A percentile compares a stretch with the other conserved stretches of the same genome.
phyloP scores from a whole-genome alignment of 805 yeast species.

The Metschnikowia cerradonensis region DNA sequence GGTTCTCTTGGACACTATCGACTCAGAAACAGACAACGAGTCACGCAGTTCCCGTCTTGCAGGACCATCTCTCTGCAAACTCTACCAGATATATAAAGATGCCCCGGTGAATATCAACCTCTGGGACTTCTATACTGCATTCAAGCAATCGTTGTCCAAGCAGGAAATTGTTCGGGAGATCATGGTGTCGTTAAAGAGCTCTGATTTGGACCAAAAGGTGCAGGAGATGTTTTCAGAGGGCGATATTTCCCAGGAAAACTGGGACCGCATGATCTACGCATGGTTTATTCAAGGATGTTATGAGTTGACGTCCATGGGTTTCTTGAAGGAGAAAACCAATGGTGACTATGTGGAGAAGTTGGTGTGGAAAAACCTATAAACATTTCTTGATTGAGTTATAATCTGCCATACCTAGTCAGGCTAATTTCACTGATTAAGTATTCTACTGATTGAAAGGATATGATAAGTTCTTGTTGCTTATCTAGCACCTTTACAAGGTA shows the following conservation, averaged over 20 bases:
- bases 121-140: conserved; percentile 62
- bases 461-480: no score
- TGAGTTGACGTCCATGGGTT: conserved; percentile 67
- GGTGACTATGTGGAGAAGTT: conserved; percentile 67
- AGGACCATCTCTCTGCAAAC: conserved; percentile 26
- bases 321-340: conserved; percentile 59
- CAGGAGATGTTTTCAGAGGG: background rate
- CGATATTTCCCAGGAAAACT: conserved; percentile 30
- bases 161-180: conserved; percentile 20
- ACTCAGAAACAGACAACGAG: background rate
- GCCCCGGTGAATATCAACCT: conserved; percentile 68
- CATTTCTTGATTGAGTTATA: no score
- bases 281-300: conserved; percentile 74
- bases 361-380: conserved; percentile 58
- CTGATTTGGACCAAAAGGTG: background rate
- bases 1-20: conserved; percentile 5
- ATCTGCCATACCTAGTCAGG: no score
- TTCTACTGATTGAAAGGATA: no score
- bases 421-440: no score
- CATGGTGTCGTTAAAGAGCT: background rate
- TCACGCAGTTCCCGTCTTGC: conserved; percentile 5
- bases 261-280: conserved; percentile 63
- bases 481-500: no score
- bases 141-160: conserved; percentile 45
- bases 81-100: conserved; percentile 72